A percentile compares a stretch with the other conserved stretches of the same genome.
Conservation (phyloP, 192 early-diverging fungal genomes). For the Phycomyces nitens region DNA sequence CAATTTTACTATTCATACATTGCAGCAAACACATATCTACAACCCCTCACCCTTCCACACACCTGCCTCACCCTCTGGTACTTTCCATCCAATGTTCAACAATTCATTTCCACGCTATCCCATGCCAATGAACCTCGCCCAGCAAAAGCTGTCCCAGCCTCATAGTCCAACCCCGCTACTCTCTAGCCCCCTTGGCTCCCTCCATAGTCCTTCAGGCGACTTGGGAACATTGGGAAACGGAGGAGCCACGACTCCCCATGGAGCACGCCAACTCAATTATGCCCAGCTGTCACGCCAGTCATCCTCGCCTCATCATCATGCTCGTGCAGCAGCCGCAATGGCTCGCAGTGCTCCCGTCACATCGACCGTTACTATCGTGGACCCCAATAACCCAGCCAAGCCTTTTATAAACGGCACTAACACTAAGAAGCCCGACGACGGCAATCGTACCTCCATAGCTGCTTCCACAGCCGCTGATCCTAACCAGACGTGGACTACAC, state of each 20-base stretch:
- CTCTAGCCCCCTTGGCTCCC: constrained; percentile 15
- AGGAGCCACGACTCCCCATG: constrained; percentile 52
- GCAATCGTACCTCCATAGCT: neutral
- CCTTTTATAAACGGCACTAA: constrained; percentile 14
- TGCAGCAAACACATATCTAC: neutral
- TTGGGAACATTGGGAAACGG: constrained; percentile 1
- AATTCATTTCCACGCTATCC: constrained; percentile 39
- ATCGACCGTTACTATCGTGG: constrained; percentile 52
- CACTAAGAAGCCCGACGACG: neutral
- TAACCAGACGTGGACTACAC: constrained; percentile 70
- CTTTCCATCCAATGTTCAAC: constrained; percentile 11
- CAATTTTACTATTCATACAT: neutral
- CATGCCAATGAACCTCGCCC: constrained; percentile 46
- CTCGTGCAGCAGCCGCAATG: constrained; percentile 80
- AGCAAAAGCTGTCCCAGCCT: constrained; percentile 47
- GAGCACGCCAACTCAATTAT: constrained; percentile 71
- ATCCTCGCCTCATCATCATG: constrained; percentile 84
- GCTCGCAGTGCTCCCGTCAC: constrained; percentile 56
- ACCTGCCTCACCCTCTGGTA: constrained; percentile 18
- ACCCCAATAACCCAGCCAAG: constrained; percentile 55
- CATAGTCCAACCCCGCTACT: constrained; percentile 35
- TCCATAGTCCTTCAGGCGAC: constrained; percentile 15
- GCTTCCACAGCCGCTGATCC: neutral
- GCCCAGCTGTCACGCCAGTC: constrained; percentile 71
- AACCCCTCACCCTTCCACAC: constrained; percentile 20